phyloP scores from a whole-genome alignment of 805 yeast species.

The Saccharomycopsis sp. region DNA sequence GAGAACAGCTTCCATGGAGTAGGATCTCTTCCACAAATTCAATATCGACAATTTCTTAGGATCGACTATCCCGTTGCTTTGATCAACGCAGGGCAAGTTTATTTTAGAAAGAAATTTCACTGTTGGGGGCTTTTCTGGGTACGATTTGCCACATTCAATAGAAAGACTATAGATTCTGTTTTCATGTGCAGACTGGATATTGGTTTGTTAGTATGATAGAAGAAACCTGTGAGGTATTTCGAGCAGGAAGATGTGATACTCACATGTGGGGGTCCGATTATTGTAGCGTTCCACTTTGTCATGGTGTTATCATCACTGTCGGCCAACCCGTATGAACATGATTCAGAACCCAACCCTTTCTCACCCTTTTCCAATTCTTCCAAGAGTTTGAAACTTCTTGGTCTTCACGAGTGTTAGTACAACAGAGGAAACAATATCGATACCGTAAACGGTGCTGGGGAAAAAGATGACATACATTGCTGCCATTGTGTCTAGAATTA shows the following conservation, averaged over 20 bases:
- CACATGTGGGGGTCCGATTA: conserved; percentile 88
- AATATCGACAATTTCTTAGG: conserved; percentile 53
- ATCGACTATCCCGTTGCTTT: conserved; percentile 45
- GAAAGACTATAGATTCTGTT: conserved; percentile 83
- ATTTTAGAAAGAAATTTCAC: conserved; percentile 76
- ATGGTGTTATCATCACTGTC: conserved; percentile 86
- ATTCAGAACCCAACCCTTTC: conserved; percentile 93
- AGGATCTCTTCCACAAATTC: conserved; percentile 79
- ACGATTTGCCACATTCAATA: conserved; percentile 71
- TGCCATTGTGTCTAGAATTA: no score
- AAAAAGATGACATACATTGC: no score
- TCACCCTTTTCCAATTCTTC: conserved; percentile 98
- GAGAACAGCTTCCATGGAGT: conserved; percentile 87
- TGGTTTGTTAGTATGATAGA: neutral
- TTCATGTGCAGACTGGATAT: conserved; percentile 57
- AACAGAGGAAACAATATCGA: no score
- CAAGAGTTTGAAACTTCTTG: conserved; percentile 87
- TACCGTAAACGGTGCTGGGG: no score
- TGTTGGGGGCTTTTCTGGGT: conserved; percentile 84
- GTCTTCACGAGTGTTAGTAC: no score
- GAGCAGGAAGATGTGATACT: conserved; percentile 1
- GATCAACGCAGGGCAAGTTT: conserved; percentile 87
- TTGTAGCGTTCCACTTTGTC: conserved; percentile 97
- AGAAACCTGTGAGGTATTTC: neutral
- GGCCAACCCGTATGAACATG: conserved; percentile 89